Conservation (phyloP, 805 yeast species). For the Saccharomycopsis selenospora region DNA sequence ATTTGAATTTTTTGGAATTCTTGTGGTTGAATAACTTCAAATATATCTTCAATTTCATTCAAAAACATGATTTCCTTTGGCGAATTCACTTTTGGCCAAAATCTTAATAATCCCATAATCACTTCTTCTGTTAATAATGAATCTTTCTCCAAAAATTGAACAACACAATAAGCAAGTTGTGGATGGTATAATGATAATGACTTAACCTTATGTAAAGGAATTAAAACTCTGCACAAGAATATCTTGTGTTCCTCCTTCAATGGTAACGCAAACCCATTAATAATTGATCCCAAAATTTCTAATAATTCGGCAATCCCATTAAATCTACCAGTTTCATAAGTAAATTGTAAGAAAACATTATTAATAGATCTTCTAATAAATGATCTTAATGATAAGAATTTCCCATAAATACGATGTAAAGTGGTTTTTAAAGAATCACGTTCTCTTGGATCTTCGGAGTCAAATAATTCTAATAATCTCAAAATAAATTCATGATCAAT, state of each 20-base stretch:
- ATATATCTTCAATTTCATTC: slow-evolving; percentile 93
- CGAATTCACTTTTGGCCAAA: slow-evolving; percentile 94
- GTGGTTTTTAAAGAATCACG: slow-evolving; percentile 94
- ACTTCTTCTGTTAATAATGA: slow-evolving; percentile 90
- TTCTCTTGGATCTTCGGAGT: slow-evolving; percentile 94
- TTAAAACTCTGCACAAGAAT: slow-evolving; percentile 74
- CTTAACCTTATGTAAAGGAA: slow-evolving; percentile 90
- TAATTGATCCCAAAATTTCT: slow-evolving; percentile 92
- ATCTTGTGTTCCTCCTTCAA: slow-evolving; percentile 95
- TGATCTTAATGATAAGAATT: slow-evolving; percentile 80
- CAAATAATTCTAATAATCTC: slow-evolving; percentile 79
- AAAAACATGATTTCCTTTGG: slow-evolving; percentile 95
- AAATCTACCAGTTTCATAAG: slow-evolving; percentile 91
- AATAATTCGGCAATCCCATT: slow-evolving; percentile 93
- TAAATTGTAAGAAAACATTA: slow-evolving; percentile 87
- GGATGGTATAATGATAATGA: slow-evolving; percentile 89
- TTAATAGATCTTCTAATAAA: slow-evolving; percentile 87
- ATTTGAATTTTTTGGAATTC: slow-evolving; percentile 89
- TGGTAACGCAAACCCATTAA: slow-evolving; percentile 96
- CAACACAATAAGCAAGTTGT: slow-evolving; percentile 93
- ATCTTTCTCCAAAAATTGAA: slow-evolving; percentile 93
- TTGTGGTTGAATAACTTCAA: slow-evolving; percentile 89
- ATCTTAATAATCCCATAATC: slow-evolving; percentile 84
- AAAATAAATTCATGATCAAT: slow-evolving; percentile 88
- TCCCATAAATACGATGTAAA: slow-evolving; percentile 91